Conservation (phyloP, 257 asterid genomes). For the Paulownia fortunei region DNA sequence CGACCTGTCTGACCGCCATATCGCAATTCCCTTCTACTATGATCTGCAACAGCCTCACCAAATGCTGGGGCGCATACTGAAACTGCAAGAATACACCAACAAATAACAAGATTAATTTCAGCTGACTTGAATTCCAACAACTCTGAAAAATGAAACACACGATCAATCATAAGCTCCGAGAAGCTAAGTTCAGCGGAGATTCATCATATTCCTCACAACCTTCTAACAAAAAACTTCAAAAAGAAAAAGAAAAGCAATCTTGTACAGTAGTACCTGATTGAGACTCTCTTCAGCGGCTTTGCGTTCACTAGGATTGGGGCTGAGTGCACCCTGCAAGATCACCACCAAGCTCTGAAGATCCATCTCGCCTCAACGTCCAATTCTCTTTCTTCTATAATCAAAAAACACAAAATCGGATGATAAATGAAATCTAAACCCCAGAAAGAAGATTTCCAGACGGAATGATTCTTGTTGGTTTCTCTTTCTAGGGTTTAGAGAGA, state of each 20-base stretch:
- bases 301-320: constrained; percentile 85
- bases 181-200: neutral
- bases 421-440: constrained; percentile 35
- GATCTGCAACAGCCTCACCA: constrained; percentile 96
- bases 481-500: constrained; percentile 60
- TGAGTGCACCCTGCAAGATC: constrained; percentile 78
- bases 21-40: constrained; percentile 81
- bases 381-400: neutral
- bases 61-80: constrained; percentile 88
- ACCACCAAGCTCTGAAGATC: constrained; percentile 83
- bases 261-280: constrained; percentile 62
- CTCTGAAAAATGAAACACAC: neutral
- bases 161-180: neutral
- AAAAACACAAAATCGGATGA: neutral
- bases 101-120: constrained; percentile 5
- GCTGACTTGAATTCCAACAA: constrained; percentile 2
- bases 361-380: constrained; percentile 46
- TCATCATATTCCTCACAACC: constrained; percentile 16
- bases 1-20: constrained; percentile 92
- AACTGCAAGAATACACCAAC: constrained; percentile 56
- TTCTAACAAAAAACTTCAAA: neutral
- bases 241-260: neutral
- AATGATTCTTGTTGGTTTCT: constrained; percentile 26
- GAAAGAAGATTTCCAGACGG: constrained; percentile 27
- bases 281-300: constrained; percentile 92